Evolutionary conservation across 495 filamentous ascomycete genomes (phyloP).

Genomic region (Chlorociboria aeruginascens): DNA sequence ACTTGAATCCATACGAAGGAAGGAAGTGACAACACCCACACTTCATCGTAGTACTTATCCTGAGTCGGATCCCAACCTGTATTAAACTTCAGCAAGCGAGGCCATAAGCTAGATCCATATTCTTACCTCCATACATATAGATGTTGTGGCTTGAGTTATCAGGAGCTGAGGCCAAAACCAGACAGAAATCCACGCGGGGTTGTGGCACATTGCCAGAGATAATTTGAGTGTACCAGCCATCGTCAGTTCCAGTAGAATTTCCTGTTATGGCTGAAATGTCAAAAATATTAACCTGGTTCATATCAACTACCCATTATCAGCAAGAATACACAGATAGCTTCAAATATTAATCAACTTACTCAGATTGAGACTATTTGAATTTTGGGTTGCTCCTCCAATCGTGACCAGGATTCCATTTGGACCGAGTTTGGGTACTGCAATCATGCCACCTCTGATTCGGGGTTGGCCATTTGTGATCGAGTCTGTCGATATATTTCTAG

Average conservation of each 20-base stretch:
- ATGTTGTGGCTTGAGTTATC: conserved; percentile 24
- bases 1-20: conserved; percentile 26
- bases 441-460: conserved; percentile 20
- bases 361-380: not conserved
- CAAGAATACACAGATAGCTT: not conserved
- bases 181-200: conserved; percentile 25
- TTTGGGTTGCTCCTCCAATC: conserved; percentile 21
- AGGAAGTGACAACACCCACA: conserved; percentile 26
- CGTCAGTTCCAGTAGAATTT: conserved; percentile 10
- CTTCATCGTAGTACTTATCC: conserved; percentile 21
- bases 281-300: conserved; percentile 25
- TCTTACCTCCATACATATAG: conserved; percentile 2
- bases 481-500: conserved; percentile 25
- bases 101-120: not conserved
- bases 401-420: conserved; percentile 23
- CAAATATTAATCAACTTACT: not conserved
- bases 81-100: not conserved
- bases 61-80: not conserved
- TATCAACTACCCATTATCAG: conserved; percentile 6
- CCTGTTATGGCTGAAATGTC: conserved; percentile 24
- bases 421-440: conserved; percentile 20
- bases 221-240: conserved; percentile 26
- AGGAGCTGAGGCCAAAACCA: conserved; percentile 18
- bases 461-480: conserved; percentile 17
- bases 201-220: conserved; percentile 23